Evolutionary conservation across 768 basidiomycete species (phyloP).

Genomic region (Suillus occidentalis): DNA sequence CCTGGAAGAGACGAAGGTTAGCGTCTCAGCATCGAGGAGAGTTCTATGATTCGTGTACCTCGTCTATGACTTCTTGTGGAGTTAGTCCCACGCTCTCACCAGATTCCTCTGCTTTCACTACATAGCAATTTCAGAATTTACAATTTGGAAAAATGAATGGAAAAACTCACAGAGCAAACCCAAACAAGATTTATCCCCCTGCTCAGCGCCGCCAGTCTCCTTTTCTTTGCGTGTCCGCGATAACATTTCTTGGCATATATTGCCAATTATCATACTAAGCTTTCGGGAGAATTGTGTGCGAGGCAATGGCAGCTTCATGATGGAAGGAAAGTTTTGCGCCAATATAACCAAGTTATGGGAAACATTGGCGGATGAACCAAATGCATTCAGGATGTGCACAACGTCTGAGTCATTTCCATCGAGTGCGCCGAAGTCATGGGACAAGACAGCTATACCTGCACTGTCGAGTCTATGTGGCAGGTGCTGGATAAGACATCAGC

Average conservation of each 20-base stretch:
- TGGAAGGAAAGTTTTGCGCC: constrained; percentile 27
- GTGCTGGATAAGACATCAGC: neutral
- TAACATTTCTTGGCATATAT: constrained; percentile 36
- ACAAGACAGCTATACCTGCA: constrained; percentile 46
- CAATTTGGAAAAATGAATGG: neutral
- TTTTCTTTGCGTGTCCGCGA: constrained; percentile 34
- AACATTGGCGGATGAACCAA: constrained; percentile 19
- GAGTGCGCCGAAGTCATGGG: constrained; percentile 44
- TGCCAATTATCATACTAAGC: constrained; percentile 31
- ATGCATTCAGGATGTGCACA: constrained; percentile 25
- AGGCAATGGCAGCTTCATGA: constrained; percentile 33
- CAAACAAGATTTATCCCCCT: neutral
- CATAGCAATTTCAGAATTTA: neutral
- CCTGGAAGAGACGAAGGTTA: constrained; percentile 7
- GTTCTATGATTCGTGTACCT: neutral
- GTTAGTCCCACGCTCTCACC: neutral
- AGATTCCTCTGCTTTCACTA: neutral
- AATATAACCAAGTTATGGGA: constrained; percentile 17
- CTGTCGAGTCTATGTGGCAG: constrained; percentile 37
- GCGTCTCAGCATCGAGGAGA: neutral
- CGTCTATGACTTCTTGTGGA: neutral
- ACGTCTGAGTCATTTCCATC: constrained; percentile 34
- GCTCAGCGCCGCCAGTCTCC: constrained; percentile 24
- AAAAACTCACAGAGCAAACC: neutral
- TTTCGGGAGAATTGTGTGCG: constrained; percentile 22